Conservation (phyloP, 106 monocot species). For the Acanthochlamys bracteata region DNA sequence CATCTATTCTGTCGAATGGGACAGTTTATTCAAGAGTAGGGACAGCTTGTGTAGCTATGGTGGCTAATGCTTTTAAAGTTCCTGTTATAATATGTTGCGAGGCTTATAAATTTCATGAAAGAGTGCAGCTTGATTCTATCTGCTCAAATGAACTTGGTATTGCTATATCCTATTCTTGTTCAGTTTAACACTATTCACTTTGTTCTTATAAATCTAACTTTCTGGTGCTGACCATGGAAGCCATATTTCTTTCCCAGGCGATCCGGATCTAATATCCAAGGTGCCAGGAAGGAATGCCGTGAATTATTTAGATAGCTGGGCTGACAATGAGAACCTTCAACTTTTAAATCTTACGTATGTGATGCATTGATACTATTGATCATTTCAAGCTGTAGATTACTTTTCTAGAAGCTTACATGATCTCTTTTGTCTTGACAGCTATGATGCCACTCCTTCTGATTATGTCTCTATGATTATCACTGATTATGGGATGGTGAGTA, state of each 20-base stretch:
- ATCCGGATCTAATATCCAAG: constrained; percentile 79
- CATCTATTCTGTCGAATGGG: constrained; percentile 88
- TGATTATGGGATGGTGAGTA: constrained; percentile 95
- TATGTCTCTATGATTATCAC: constrained; percentile 92
- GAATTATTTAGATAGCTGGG: constrained; percentile 53
- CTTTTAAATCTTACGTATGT: constrained; percentile 68
- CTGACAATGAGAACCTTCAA: constrained; percentile 76
- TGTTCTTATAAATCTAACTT: not conserved
- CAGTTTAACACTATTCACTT: not conserved
- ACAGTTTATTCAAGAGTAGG: constrained; percentile 94
- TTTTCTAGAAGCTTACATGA: not conserved
- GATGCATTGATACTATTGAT: not conserved
- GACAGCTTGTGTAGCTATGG: constrained; percentile 94
- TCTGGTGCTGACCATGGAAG: not conserved
- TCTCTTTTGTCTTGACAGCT: constrained; percentile 38
- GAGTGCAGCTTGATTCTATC: constrained; percentile 97
- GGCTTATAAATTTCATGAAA: constrained; percentile 97
- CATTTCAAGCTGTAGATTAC: not conserved
- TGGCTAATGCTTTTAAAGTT: constrained; percentile 82
- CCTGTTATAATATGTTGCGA: constrained; percentile 95
- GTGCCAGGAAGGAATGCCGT: constrained; percentile 57
- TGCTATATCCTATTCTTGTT: not conserved
- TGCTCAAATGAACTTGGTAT: constrained; percentile 97
- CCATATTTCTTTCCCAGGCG: constrained; percentile 38
- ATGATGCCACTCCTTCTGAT: constrained; percentile 90